Percentiles rank a stretch among this genome's conserved stretches.
phyloP scores from a whole-genome alignment of 2,329 filamentous ascomycete species.

The Incumbomyces lentus region DNA sequence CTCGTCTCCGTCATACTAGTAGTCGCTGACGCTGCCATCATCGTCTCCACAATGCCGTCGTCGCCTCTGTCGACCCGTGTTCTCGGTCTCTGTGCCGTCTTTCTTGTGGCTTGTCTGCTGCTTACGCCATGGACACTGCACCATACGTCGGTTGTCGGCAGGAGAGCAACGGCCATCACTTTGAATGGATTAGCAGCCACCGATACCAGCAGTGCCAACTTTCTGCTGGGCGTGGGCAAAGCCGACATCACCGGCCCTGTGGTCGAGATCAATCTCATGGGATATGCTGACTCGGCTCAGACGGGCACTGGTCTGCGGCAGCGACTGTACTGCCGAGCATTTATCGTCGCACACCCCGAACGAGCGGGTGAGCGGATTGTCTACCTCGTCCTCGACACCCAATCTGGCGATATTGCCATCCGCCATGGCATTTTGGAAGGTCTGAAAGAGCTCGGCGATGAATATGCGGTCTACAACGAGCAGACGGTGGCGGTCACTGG shows the following conservation, averaged over 20 bases:
- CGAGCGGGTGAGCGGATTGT: slow-evolving; percentile 63
- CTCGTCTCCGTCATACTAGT: no score
- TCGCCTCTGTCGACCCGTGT: not conserved
- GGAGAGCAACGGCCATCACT: not conserved
- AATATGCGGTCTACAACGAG: slow-evolving; percentile 64
- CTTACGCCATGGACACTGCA: slow-evolving; percentile 2
- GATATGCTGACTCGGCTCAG: slow-evolving; percentile 80
- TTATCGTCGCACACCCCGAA: slow-evolving; percentile 64
- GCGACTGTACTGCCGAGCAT: slow-evolving; percentile 77
- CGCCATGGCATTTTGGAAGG: slow-evolving; percentile 76
- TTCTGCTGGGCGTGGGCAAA: slow-evolving; percentile 59
- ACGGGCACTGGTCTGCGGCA: slow-evolving; percentile 75
- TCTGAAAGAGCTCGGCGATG: slow-evolving; percentile 55
- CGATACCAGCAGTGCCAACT: slow-evolving; percentile 29
- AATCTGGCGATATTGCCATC: slow-evolving; percentile 80
- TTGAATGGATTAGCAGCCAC: not conserved
- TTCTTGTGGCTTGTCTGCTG: not conserved
- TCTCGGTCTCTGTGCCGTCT: not conserved
- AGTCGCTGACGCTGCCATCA: no score
- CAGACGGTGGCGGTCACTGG: slow-evolving; percentile 82
- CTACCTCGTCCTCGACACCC: slow-evolving; percentile 78
- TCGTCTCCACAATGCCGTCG: no score
- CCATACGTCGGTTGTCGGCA: not conserved
- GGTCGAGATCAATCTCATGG: slow-evolving; percentile 83
- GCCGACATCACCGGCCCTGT: slow-evolving; percentile 71